Conservation (phyloP, 176 grass and related monocot genomes). For the Oryza coarctata region DNA sequence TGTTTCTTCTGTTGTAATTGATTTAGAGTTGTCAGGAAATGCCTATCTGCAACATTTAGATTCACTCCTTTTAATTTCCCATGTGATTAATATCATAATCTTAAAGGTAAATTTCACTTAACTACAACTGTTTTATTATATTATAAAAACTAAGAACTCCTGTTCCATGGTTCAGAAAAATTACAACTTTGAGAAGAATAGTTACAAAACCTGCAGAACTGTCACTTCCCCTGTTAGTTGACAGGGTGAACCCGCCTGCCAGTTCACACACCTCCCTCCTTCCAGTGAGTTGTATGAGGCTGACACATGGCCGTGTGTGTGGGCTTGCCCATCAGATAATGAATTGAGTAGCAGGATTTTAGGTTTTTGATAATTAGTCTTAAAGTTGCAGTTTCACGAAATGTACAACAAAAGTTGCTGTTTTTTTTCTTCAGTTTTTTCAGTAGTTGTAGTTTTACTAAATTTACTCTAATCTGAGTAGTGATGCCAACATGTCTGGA, state of each 20-base stretch:
- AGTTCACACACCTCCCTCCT: background rate
- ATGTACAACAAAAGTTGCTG: background rate
- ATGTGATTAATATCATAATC: constrained; percentile 10
- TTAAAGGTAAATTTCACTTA: background rate
- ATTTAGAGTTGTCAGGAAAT: background rate
- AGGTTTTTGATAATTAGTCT: background rate
- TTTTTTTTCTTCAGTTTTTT: background rate
- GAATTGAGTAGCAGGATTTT: background rate
- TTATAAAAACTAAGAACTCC: background rate
- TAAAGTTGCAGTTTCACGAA: background rate
- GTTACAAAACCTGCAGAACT: background rate
- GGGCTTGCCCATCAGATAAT: background rate
- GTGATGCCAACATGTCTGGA: background rate
- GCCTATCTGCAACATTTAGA: background rate
- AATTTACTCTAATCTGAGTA: background rate
- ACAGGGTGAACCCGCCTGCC: background rate
- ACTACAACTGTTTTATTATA: background rate
- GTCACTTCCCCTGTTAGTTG: background rate
- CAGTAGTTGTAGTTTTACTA: background rate
- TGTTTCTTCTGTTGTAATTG: constrained; percentile 1
- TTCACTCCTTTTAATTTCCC: background rate
- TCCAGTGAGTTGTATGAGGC: background rate
- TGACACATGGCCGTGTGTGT: background rate
- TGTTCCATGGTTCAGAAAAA: background rate
- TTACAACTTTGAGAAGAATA: background rate